phyloP scores from a whole-genome alignment of 1,284 basidiomycete species.

The Sutorius eximius region DNA sequence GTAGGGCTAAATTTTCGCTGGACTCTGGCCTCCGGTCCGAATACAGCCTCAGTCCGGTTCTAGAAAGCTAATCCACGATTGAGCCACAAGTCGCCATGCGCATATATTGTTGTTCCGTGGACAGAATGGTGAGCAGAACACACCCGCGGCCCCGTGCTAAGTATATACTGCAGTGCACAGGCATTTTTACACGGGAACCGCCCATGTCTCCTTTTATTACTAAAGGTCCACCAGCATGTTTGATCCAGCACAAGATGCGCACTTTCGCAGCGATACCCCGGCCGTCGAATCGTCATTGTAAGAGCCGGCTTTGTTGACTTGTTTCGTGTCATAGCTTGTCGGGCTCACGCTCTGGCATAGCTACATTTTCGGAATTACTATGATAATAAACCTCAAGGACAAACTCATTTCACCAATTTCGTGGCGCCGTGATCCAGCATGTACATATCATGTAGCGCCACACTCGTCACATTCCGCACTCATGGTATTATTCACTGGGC shows the following conservation, averaged over 20 bases:
- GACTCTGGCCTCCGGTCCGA: neutral
- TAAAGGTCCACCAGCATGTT: neutral
- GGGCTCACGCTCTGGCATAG: conserved; percentile 9
- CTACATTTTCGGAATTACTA: conserved; percentile 44
- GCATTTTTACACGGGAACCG: neutral
- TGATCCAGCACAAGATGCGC: neutral
- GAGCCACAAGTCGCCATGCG: neutral
- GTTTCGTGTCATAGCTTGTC: neutral
- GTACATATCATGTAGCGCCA: conserved; percentile 6
- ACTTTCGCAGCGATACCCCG: neutral
- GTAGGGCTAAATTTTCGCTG: too few species aligned
- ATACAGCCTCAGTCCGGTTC: neutral
- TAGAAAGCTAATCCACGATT: neutral
- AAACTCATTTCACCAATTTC: conserved; percentile 21
- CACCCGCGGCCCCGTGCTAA: neutral
- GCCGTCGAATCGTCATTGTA: conserved; percentile 14
- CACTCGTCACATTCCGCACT: neutral
- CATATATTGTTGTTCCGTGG: neutral
- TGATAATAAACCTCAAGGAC: conserved; percentile 42
- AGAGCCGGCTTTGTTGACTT: conserved; percentile 31
- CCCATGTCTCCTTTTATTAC: neutral
- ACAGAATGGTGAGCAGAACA: neutral
- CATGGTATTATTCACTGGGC: neutral
- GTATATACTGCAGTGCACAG: neutral
- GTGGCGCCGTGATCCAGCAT: conserved; percentile 8